Percentiles rank a stretch among this genome's conserved stretches.
These are phyloP conservation scores for Epichloe gansuensis DNA, from an alignment of 2,329 filamentous ascomycete genomes.

Conservation along the genomic window DNA sequence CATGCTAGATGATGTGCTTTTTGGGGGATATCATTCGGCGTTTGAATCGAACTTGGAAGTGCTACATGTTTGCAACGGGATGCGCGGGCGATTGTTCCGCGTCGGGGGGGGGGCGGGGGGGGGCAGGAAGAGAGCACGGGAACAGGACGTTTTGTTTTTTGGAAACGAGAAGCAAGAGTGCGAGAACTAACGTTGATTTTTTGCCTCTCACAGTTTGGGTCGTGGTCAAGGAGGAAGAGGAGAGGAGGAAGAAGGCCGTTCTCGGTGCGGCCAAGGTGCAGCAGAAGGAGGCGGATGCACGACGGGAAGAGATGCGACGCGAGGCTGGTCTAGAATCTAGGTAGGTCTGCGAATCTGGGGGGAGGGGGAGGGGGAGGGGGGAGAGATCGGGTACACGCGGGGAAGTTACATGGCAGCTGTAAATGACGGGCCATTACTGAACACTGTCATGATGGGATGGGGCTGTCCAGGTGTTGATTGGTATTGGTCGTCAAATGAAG, in stretches of 20 bases:
- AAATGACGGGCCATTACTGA: too few species aligned
- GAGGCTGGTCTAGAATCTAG: constrained; percentile 32
- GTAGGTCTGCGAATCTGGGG: constrained; percentile 7
- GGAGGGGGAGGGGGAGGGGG: not conserved
- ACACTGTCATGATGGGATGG: not conserved
- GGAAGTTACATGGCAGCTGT: not conserved
- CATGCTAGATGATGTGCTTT: not conserved
- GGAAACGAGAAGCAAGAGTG: not conserved
- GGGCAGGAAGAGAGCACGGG: too few species aligned
- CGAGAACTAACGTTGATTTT: not conserved
- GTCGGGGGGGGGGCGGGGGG: too few species aligned
- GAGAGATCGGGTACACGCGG: not conserved
- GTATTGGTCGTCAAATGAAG: not conserved
- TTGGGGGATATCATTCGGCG: not conserved
- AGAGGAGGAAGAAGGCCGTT: constrained; percentile 26
- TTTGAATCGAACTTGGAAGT: too few species aligned
- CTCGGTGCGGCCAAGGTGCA: constrained; percentile 22
- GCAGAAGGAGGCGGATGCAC: constrained; percentile 28
- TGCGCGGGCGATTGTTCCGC: too few species aligned
- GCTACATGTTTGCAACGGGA: too few species aligned
- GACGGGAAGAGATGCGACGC: constrained; percentile 35
- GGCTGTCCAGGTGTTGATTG: not conserved
- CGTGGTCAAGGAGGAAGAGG: constrained; percentile 36
- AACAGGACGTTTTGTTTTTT: too few species aligned
- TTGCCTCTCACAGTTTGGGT: constrained; percentile 30